Base-by-base conservation (phyloP, 139 green algal species). In the Coccomyxa sp. region DNA sequence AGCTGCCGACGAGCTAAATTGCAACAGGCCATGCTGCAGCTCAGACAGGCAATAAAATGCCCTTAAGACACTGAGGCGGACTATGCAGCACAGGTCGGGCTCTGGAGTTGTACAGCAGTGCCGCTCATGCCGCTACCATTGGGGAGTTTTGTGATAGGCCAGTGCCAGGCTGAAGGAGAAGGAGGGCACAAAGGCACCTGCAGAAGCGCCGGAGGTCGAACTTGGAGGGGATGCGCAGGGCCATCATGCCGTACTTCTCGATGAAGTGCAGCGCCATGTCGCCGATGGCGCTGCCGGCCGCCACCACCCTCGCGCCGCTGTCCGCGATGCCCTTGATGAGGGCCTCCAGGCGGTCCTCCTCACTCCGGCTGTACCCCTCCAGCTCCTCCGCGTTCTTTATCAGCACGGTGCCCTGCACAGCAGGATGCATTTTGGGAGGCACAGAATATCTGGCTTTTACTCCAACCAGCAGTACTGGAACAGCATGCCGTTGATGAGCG, bases 211-310 rank as follows among this genome's bases (percentile, higher is more conserved):
- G 88, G 78, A 99, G 89, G 84, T 99, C 96, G 76, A 99, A 99
- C 90, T 99, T 99, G 84, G 91, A 97, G 33, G 91, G 92, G 41
- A 98, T 91, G 74, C 95, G 81, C 34, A 93, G 33, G 8, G 89
- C 86, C 89, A 95, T 94, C 70, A 97, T 79, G 70, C 86, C 85
- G 84, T 97, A 96, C 81, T 96, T 94, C 78, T 99, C 95, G 9
- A 98, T 84, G 81, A 98, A 99, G 91, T 99, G 96, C 87, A 98
- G 87, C 27, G 96, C 96, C 93, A 99, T 97, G 82, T 99, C 96
- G 16, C 95, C 95, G 83, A 98, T 91, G 31, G 85, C 82, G 33
- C 83, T 79, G 54, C 95, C 94, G 58, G 87, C 91, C 38, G 97
- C 87, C 34, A 98, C 89, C 35, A 98, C 89, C 70, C 89, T 91